Evolutionary conservation across 2,329 filamentous ascomycete species (phyloP), one percentile per base, ranked within the genome.

Genomic region (Myriosclerotinia duriaeana): DNA sequence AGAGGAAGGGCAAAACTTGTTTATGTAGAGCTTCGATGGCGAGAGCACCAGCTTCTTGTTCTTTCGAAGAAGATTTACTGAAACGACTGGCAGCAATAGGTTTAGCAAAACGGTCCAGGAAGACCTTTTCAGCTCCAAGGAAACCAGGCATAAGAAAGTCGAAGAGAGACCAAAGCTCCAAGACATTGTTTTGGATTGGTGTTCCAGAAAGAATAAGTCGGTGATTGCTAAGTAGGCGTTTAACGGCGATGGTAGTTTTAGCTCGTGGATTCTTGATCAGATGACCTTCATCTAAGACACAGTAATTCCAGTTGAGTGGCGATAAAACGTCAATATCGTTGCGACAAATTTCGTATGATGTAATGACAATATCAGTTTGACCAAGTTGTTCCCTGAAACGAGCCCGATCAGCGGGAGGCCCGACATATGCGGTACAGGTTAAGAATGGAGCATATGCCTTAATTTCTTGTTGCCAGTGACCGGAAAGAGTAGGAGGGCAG

Each of bases 141-240:
- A 99, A 99, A 2, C 95, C 96, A 3, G 96, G 95, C 95, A 99
- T 99, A 68, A 99, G 83, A 80, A 99, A 99, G 79, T 99, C 95
- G 76, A 99, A 99, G 5, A 99, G 83, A 0, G 94, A 98, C 94
- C 94, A 99, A 5, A 99, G 83, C 77, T 99, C 94, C 59, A 99
- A 80, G 2, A 99, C 94, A 71, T 98, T 98, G 78, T 98, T 98
- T 78, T 98, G 94, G 71, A 98, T 98, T 0, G 95, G 95, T 1
- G 95, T 99, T 52, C 95, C 95, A 0, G 95, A 99, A 5, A 99
- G 85, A 72, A 99, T 99, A 59, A 99, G 84, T 26, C 95, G 90
- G 76, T 99, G 96, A 73, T 99, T 98, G 76, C 93, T 97, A 8
- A 87, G 80, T 44, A 99, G 83, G 67, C 87, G 87, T 82, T 99